Conservation (phyloP, 176 grass and related monocot genomes). For the Ampelocalamus luodianensis region DNA sequence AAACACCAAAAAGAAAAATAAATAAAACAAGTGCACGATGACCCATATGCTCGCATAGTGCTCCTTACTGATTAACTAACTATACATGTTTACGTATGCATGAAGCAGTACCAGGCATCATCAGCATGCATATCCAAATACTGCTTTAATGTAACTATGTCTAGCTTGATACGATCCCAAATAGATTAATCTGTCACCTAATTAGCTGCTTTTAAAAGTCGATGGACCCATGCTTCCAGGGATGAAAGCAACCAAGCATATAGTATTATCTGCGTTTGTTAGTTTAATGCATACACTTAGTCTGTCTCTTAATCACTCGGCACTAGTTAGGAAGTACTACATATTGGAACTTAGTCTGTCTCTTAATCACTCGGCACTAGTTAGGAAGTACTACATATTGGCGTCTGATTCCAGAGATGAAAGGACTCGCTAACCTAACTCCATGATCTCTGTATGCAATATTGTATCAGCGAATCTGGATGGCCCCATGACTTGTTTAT, state of each 20-base stretch:
- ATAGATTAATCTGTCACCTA: neutral
- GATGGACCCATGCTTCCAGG: neutral
- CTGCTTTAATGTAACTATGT: neutral
- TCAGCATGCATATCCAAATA: neutral
- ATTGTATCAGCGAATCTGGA: conserved; percentile 32
- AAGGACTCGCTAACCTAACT: conserved; percentile 47
- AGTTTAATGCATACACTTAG: conserved; percentile 30
- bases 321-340: neutral
- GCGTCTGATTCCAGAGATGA: conserved; percentile 41
- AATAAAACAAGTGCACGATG: neutral
- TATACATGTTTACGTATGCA: neutral
- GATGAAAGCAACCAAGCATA: neutral
- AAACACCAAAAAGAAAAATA: neutral
- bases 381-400: neutral
- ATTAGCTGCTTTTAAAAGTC: neutral
- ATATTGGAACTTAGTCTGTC: conserved; percentile 33
- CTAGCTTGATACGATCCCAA: neutral
- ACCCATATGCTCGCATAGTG: neutral
- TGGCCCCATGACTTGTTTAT: conserved; percentile 39
- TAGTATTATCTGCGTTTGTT: neutral
- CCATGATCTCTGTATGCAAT: conserved; percentile 23
- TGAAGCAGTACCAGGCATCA: neutral
- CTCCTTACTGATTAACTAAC: neutral
- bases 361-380: conserved; percentile 39
- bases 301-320: conserved; percentile 44